Evolutionary conservation across 495 filamentous ascomycete species (phyloP).

Genomic region (Oidiodendron maius): DNA sequence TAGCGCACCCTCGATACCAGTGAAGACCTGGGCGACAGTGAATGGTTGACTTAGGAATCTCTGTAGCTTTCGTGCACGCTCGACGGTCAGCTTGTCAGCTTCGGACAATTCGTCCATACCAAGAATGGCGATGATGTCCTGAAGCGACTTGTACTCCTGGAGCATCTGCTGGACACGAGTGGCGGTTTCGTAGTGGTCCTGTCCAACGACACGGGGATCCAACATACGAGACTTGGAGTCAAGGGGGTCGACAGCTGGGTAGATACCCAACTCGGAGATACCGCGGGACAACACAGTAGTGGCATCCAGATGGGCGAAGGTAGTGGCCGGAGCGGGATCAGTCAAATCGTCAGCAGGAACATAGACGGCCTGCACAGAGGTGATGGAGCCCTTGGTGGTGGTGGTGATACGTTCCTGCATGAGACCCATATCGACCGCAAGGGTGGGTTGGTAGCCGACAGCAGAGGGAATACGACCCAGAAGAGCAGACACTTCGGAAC

Average conservation of each 20-base stretch:
- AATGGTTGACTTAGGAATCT: constrained; percentile 99
- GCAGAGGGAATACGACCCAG: constrained; percentile 99
- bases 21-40: constrained; percentile 98
- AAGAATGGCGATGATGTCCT: constrained; percentile 99
- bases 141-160: constrained; percentile 99
- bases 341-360: constrained; percentile 99
- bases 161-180: constrained; percentile 96
- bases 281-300: constrained; percentile 99
- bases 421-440: constrained; percentile 99
- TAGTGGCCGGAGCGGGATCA: constrained; percentile 98
- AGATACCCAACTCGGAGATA: constrained; percentile 99
- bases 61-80: constrained; percentile 99
- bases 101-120: constrained; percentile 99
- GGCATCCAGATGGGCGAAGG: constrained; percentile 99
- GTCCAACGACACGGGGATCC: constrained; percentile 94
- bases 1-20: constrained; percentile 67
- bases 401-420: constrained; percentile 99
- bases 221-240: constrained; percentile 99
- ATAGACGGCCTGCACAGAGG: constrained; percentile 99
- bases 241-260: constrained; percentile 98
- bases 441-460: constrained; percentile 99
- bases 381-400: constrained; percentile 98
- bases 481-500: constrained; percentile 99
- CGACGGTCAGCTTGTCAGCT: constrained; percentile 98
- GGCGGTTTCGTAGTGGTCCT: constrained; percentile 96